Conservation (phyloP, 1,284 basidiomycete genomes). For the Pseudozyma thailandica region DNA sequence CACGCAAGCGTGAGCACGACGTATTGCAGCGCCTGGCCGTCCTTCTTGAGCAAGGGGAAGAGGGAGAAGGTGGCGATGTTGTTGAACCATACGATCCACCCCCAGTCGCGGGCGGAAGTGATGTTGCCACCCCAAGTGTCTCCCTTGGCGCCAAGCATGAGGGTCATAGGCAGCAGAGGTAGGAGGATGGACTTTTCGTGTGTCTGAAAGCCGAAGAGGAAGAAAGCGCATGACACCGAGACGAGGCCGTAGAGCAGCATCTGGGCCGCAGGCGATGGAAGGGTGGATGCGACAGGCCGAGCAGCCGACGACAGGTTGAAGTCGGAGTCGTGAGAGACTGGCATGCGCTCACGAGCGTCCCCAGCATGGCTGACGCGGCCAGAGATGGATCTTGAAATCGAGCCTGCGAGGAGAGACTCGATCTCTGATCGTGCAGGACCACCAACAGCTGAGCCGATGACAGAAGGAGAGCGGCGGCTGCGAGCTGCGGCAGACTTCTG, state of each 20-base stretch:
- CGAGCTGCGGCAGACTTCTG: slow-evolving; percentile 14
- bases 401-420: slow-evolving; percentile 53
- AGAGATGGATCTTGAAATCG: slow-evolving; percentile 28
- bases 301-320: slow-evolving; percentile 51
- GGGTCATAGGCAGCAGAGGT: slow-evolving; percentile 82
- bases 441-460: slow-evolving; percentile 36
- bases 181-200: slow-evolving; percentile 94
- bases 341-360: slow-evolving; percentile 18
- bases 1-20: slow-evolving; percentile 76
- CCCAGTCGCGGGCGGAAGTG: slow-evolving; percentile 72
- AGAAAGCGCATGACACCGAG: slow-evolving; percentile 77
- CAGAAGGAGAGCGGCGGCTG: slow-evolving; percentile 43
- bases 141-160: slow-evolving; percentile 76
- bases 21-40: slow-evolving; percentile 82
- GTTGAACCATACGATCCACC: slow-evolving; percentile 81
- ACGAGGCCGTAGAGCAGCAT: slow-evolving; percentile 65
- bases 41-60: slow-evolving; percentile 85
- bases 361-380: slow-evolving; percentile 19
- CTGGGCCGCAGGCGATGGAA: slow-evolving; percentile 73
- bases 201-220: slow-evolving; percentile 93
- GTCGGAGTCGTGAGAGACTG: slow-evolving; percentile 60
- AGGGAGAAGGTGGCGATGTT: slow-evolving; percentile 89
- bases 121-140: slow-evolving; percentile 70
- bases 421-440: slow-evolving; percentile 35
- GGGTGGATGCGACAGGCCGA: slow-evolving; percentile 74